These are phyloP conservation scores for Nannizziopsis barbatae DNA, from an alignment of 2,329 filamentous ascomycete species.

Conservation along the genomic window DNA sequence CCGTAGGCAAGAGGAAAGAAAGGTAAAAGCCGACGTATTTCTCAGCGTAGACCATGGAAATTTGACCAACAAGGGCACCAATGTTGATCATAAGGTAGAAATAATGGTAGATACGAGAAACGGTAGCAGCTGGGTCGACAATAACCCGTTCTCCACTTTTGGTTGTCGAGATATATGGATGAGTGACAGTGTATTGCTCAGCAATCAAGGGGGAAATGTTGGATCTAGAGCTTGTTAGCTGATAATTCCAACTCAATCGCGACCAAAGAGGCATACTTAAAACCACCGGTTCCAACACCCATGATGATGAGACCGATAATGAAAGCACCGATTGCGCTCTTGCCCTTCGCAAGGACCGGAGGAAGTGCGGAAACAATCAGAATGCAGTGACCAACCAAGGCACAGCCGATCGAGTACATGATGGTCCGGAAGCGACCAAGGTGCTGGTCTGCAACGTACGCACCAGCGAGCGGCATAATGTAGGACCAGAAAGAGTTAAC, in stretches of 20 bases:
- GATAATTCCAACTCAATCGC: neutral
- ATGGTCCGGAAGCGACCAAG: constrained; percentile 61
- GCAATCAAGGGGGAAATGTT: constrained; percentile 64
- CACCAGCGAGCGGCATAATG: constrained; percentile 48
- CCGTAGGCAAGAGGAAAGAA: constrained; percentile 56
- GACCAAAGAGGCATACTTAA: constrained; percentile 43
- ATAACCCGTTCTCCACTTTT: constrained; percentile 56
- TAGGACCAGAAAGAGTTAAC: constrained; percentile 54
- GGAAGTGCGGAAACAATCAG: constrained; percentile 56
- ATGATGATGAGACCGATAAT: constrained; percentile 55
- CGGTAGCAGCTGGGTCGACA: constrained; percentile 57
- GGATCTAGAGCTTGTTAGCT: constrained; percentile 27
- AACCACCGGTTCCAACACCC: constrained; percentile 65
- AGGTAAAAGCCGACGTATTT: constrained; percentile 68
- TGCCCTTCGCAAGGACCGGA: constrained; percentile 46
- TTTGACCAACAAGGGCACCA: constrained; percentile 51
- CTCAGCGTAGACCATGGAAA: constrained; percentile 62
- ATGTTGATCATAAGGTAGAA: constrained; percentile 64
- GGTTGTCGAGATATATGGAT: constrained; percentile 46
- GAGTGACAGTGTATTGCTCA: constrained; percentile 54
- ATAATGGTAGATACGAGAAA: constrained; percentile 56
- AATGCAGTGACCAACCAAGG: constrained; percentile 55
- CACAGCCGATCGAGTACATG: constrained; percentile 51
- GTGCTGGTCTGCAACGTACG: constrained; percentile 55
- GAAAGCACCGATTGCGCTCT: constrained; percentile 53